A percentile compares a stretch with the other conserved stretches of the same genome.
Evolutionary conservation across 768 basidiomycete species (phyloP).

Genomic region (Lactarius quietus): DNA sequence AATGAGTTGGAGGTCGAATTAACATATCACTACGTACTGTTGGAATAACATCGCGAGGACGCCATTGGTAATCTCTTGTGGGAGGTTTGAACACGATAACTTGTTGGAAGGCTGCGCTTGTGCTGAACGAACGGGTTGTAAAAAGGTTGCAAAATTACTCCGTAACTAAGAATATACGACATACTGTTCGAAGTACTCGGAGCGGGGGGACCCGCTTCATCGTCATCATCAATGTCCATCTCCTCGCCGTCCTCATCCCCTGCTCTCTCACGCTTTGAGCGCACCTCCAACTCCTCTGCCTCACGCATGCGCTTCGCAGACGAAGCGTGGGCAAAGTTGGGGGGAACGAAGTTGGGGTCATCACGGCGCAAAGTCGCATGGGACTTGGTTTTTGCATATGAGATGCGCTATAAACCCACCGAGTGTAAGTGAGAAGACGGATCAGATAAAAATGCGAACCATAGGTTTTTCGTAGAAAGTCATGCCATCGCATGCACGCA

Average conservation of each 20-base stretch:
- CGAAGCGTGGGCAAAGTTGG: conserved; percentile 60
- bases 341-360: conserved; percentile 78
- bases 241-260: conserved; percentile 73
- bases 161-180: conserved; percentile 31
- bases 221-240: conserved; percentile 95
- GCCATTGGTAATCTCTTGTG: conserved; percentile 85
- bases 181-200: conserved; percentile 43
- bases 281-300: conserved; percentile 50
- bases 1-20: neutral
- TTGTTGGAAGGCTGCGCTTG: conserved; percentile 39
- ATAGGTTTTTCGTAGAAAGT: conserved; percentile 89
- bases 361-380: conserved; percentile 76
- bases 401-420: conserved; percentile 61
- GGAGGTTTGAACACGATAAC: conserved; percentile 79
- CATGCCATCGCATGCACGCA: conserved; percentile 93
- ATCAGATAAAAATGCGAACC: conserved; percentile 47
- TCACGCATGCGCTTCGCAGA: conserved; percentile 61
- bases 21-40: conserved; percentile 57
- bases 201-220: conserved; percentile 41
- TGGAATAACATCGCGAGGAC: conserved; percentile 87
- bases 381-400: conserved; percentile 87
- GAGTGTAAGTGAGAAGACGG: conserved; percentile 20
- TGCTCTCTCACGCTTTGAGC: conserved; percentile 52
- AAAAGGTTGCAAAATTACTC: conserved; percentile 16
- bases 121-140: conserved; percentile 41